These are phyloP conservation scores for Graphilbum sp. DNA, from an alignment of 2,329 filamentous ascomycete genomes.

Conservation along the genomic window DNA sequence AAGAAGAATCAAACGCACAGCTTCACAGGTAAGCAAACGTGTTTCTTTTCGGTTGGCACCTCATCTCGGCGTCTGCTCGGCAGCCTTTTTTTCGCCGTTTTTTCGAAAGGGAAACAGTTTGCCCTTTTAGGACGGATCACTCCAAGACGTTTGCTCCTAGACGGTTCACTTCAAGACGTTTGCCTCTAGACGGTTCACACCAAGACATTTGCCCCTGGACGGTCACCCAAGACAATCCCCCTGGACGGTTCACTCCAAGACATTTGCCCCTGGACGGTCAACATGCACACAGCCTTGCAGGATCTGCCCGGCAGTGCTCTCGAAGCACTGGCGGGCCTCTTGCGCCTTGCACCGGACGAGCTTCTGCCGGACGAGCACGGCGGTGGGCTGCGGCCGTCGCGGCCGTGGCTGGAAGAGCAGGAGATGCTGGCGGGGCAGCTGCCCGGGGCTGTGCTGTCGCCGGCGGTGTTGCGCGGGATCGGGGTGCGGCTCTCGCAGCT, in stretches of 20 bases:
- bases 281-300: too few species aligned
- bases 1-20: neutral
- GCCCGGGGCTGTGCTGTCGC: conserved; percentile 2
- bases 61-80: too few species aligned
- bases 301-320: neutral
- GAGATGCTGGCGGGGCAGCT: conserved; percentile 3
- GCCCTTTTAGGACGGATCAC: too few species aligned
- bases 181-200: too few species aligned
- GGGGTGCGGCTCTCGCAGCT: conserved; percentile 16
- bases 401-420: conserved; percentile 6
- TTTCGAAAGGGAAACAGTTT: too few species aligned
- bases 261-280: too few species aligned
- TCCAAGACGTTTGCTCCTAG: too few species aligned
- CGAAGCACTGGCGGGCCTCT: conserved; percentile 2
- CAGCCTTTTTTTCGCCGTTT: too few species aligned
- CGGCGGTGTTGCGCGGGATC: conserved; percentile 15
- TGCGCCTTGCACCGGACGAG: conserved; percentile 2
- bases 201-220: too few species aligned
- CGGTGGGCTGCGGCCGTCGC: neutral
- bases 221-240: too few species aligned
- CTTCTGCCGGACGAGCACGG: neutral
- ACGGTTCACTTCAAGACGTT: too few species aligned
- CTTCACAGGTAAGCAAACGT: neutral
- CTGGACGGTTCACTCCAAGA: too few species aligned
- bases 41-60: neutral